These are phyloP conservation scores for Rhizophlyctis rosea DNA, from an alignment of 192 early-diverging fungal genomes.

Conservation along the genomic window DNA sequence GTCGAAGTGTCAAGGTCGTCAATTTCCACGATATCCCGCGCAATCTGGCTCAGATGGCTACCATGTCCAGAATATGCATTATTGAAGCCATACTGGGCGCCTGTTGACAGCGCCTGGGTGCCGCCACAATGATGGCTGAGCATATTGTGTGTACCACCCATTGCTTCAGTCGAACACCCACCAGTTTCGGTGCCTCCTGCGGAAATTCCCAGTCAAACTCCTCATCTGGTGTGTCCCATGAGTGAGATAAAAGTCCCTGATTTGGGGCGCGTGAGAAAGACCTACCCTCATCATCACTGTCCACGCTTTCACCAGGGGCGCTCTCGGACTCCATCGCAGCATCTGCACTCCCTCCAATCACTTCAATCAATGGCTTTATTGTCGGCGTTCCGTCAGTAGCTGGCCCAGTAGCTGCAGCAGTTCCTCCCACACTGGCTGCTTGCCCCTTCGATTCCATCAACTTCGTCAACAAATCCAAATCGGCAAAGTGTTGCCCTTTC, in stretches of 20 bases:
- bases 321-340: constrained; percentile 26
- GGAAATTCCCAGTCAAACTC: constrained; percentile 87
- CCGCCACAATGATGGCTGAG: background rate
- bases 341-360: constrained; percentile 41
- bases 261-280: too few species aligned
- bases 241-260: too few species aligned
- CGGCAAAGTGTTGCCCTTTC: constrained; percentile 74
- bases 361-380: constrained; percentile 60
- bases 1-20: constrained; percentile 48
- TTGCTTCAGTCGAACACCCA: constrained; percentile 9
- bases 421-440: constrained; percentile 4
- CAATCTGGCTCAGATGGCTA: constrained; percentile 53
- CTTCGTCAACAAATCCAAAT: constrained; percentile 86
- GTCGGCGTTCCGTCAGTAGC: constrained; percentile 25
- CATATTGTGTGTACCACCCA: background rate
- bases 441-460: constrained; percentile 60
- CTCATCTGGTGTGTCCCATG: too few species aligned
- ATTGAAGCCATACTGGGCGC: constrained; percentile 85
- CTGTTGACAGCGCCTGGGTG: constrained; percentile 33
- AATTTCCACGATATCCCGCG: constrained; percentile 50
- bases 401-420: background rate
- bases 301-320: constrained; percentile 29
- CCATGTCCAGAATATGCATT: constrained; percentile 76
- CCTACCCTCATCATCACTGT: constrained; percentile 37
- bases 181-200: constrained; percentile 56